Evolutionary conservation across 2,329 filamentous ascomycete species (phyloP).

Genomic region (Cadophora luteo-olivacea): DNA sequence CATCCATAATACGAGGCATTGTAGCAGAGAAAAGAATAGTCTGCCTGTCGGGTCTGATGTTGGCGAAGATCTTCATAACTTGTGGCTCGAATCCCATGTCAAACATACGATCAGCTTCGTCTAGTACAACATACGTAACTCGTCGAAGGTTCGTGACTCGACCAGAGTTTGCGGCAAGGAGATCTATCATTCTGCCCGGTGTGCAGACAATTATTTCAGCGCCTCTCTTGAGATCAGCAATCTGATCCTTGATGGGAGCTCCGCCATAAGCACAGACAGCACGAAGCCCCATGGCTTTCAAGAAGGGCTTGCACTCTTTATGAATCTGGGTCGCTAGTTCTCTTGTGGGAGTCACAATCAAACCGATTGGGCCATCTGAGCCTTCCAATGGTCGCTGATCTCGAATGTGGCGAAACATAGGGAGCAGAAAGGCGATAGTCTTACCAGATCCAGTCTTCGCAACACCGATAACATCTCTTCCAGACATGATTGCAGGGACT

Average conservation of each 20-base stretch:
- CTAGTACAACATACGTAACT: slow-evolving; percentile 92
- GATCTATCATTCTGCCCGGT: slow-evolving; percentile 92
- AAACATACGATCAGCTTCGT: slow-evolving; percentile 99
- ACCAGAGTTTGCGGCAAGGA: slow-evolving; percentile 92
- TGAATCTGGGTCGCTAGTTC: slow-evolving; percentile 95
- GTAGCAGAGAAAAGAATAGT: slow-evolving; percentile 97
- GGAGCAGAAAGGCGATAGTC: slow-evolving; percentile 92
- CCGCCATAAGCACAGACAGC: slow-evolving; percentile 94
- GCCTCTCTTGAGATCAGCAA: slow-evolving; percentile 93
- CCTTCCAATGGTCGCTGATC: slow-evolving; percentile 84
- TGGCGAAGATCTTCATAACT: slow-evolving; percentile 94
- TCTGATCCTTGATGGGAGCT: slow-evolving; percentile 95
- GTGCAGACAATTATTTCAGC: slow-evolving; percentile 96
- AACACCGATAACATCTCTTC: slow-evolving; percentile 92
- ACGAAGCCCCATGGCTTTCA: slow-evolving; percentile 84
- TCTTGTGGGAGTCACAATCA: slow-evolving; percentile 94
- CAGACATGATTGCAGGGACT: slow-evolving; percentile 93
- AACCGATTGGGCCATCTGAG: slow-evolving; percentile 83
- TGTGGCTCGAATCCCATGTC: slow-evolving; percentile 99
- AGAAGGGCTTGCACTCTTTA: slow-evolving; percentile 90
- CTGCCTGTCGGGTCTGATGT: slow-evolving; percentile 89
- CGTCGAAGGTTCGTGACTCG: slow-evolving; percentile 88
- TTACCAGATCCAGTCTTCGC: slow-evolving; percentile 98
- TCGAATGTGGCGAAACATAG: slow-evolving; percentile 98
- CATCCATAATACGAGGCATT: slow-evolving; percentile 92